Conservation (phyloP, 352 stramenopile genomes). For the Nothophytophthora sp. region DNA sequence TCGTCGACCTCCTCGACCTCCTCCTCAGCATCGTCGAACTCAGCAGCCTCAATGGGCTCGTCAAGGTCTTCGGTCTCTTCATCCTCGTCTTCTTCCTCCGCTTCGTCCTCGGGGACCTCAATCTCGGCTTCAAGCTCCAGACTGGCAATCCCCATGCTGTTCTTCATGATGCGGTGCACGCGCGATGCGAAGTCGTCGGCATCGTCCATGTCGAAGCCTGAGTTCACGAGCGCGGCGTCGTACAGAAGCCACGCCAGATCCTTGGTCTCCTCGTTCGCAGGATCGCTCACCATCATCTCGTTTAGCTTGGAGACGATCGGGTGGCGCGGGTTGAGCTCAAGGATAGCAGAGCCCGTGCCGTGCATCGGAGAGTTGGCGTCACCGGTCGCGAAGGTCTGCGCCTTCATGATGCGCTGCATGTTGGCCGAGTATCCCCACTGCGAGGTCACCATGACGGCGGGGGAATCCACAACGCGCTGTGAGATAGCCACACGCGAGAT, state of each 20-base stretch:
- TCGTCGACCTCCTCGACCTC: constrained; percentile 52
- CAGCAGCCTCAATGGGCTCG: constrained; percentile 24
- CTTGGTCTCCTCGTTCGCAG: constrained; percentile 85
- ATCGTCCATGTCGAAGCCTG: constrained; percentile 96
- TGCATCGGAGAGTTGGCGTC: constrained; percentile 37
- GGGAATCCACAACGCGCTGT: constrained; percentile 92
- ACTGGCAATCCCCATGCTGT: constrained; percentile 89
- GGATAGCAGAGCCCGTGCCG: constrained; percentile 85
- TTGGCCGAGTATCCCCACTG: constrained; percentile 99
- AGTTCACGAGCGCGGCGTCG: constrained; percentile 97
- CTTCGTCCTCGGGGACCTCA: constrained; percentile 86
- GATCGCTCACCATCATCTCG: constrained; percentile 60
- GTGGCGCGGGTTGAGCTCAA: constrained; percentile 99
- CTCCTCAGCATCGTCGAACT: constrained; percentile 32
- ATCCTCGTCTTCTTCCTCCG: constrained; percentile 44
- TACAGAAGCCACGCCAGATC: constrained; percentile 98
- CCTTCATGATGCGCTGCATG: constrained; percentile 99
- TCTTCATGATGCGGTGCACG: constrained; percentile 95
- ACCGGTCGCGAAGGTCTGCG: constrained; percentile 95
- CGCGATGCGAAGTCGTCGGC: constrained; percentile 92
- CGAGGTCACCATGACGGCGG: constrained; percentile 96
- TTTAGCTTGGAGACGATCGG: constrained; percentile 98
- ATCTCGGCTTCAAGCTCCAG: constrained; percentile 95
- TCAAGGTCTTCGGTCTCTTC: constrained; percentile 32
- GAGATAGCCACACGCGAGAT: constrained; percentile 96